Base-by-base conservation (phyloP, 495 filamentous ascomycete genomes). In the Letharia columbiana region DNA sequence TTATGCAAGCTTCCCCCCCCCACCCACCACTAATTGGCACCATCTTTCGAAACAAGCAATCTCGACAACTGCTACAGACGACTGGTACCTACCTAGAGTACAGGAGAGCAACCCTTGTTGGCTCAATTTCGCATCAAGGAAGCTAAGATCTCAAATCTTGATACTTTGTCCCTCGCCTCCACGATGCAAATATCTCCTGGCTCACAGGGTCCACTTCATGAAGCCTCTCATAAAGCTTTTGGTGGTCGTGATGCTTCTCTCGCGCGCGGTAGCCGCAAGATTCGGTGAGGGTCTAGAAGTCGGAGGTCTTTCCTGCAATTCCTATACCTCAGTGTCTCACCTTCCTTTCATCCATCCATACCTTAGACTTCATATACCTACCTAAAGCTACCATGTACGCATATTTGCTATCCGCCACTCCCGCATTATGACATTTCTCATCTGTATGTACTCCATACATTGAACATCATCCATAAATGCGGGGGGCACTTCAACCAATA, bases 31-130 rank as follows among this genome's bases (percentile, higher is more conserved):
- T 42, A 28, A 28, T 28, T 66, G 3, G 39, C 28, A 37, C 11
- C 17, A 12, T 37, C 10, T 23, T 54, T 66, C 64, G 64, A 66
- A 66, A 66, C 64, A 61, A 40, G 64, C 35, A 66, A 66, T 66
- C 42, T 66, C 44, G 64, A 66, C 44, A 39, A 35, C 1, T 57
- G 31, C 33, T 35, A 57, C 31, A 57, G 11, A 54, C 50, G 50
- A 28, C 23, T 28, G 23, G 23, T 28, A 28, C 23, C 23, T 28
- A 28, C 40, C 5, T 8, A 39, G 37, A 8, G 37, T 0, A 33
- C 9, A 54, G 50, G 50, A 33, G 23, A 31, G 50, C 23, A 31
- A 31, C 9, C 54, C 31, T 35, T 57, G 13, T 57, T 57, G 63
- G 63, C 63, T 9, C 52, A 59, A 40, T 45, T 57, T 65, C 37